Evolutionary conservation across 2,329 filamentous ascomycete genomes (phyloP).

Genomic region (Colletotrichum camelliae): DNA sequence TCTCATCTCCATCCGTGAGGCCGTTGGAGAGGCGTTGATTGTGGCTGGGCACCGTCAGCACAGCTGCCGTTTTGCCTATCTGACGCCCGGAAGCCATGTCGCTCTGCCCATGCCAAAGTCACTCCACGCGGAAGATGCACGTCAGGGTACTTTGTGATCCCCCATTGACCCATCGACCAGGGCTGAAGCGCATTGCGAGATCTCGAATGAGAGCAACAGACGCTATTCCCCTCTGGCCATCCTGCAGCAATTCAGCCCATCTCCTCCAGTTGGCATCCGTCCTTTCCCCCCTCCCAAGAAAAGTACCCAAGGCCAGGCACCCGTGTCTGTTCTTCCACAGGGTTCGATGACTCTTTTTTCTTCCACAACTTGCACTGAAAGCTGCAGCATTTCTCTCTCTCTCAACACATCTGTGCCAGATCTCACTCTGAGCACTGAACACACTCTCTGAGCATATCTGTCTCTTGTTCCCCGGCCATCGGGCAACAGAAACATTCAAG

Average conservation of each 20-base stretch:
- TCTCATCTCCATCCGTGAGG: background rate
- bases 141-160: background rate
- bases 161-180: background rate
- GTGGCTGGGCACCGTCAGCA: background rate
- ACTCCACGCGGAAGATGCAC: background rate
- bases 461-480: background rate
- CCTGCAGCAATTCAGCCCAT: conserved; percentile 3
- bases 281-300: background rate
- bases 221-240: background rate
- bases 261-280: background rate
- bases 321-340: conserved; percentile 7
- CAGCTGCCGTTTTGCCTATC: background rate
- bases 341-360: conserved; percentile 18
- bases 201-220: conserved; percentile 5
- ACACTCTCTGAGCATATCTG: background rate
- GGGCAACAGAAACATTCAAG: background rate
- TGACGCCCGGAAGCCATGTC: background rate
- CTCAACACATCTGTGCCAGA: background rate
- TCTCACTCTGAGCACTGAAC: background rate
- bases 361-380: background rate
- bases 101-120: background rate
- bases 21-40: conserved; percentile 10
- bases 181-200: background rate
- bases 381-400: background rate
- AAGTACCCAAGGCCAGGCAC: background rate